Base-by-base conservation (phyloP, 306 rosid species). In the Crotalaria pallida region DNA sequence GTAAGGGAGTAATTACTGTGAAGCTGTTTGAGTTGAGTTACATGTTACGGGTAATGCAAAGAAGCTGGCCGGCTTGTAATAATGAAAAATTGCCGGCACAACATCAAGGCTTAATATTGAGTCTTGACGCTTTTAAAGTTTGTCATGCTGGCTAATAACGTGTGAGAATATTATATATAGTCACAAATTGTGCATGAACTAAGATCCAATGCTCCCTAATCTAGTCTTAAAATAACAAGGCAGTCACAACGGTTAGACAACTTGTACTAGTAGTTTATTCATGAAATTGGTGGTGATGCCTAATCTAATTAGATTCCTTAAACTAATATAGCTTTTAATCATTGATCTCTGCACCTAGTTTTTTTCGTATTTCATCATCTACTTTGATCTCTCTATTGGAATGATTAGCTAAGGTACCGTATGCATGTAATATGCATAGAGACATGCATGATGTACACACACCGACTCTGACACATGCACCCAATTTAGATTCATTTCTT, bases 51-150 rank as follows among this genome's bases (percentile, higher is more conserved):
- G 81, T 76, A 38, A 73, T 56, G 81, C 88, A 65, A 82, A 53
- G 85, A 78, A 73, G 72, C 33, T 73, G 82, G 88, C 82, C 82
- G 79, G 87, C 87, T 81, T 24, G n/a, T 31, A 24, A 17, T 60
- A 49, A 67, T 26, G 34, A 44, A 53, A 36, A 17, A 65, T 7
- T 67, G 82, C 84, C 84, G 86, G 88, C 86, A 83, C 58, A 31
- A 6, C 36, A 31, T 9, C n/a, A 29, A 29, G n/a, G 17, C 10
- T 41, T 31, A 31, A 31, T 12, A 48, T 58, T 13, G 24, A 31
- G 2, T 29, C 52, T 50, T 61, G 44, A 61, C 77, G 34, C 65
- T 73, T 44, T 44, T 22, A 52, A 9, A 41, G 50, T 48, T 56
- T 57, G 69, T 59, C 71, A 82, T 76, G 67, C 72, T 67, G 83